A percentile compares a stretch with the other conserved stretches of the same genome.
These are phyloP conservation scores for Dothistroma septosporum DNA, from an alignment of 2,329 filamentous ascomycete genomes.

Conservation along the genomic window DNA sequence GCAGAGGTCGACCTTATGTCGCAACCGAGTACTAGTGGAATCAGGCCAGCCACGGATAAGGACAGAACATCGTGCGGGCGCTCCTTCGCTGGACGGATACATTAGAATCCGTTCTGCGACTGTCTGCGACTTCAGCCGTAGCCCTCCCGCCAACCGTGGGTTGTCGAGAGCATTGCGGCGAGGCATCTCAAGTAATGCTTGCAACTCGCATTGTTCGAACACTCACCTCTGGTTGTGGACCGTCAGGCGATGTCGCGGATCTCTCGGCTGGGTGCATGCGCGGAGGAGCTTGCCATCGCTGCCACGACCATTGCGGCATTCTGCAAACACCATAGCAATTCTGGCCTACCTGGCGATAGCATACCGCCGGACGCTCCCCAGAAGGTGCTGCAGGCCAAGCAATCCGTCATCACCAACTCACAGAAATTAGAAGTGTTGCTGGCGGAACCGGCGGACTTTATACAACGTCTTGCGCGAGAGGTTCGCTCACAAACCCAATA, in stretches of 20 bases:
- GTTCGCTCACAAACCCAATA: background rate
- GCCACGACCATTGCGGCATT: background rate
- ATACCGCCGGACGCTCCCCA: background rate
- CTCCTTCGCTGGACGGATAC: background rate
- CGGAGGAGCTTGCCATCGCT: background rate
- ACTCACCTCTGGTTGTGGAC: background rate
- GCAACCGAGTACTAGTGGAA: background rate
- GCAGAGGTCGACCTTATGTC: background rate
- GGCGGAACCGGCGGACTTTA: background rate
- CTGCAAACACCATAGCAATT: background rate
- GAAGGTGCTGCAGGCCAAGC: background rate
- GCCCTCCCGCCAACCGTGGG: background rate
- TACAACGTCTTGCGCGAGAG: background rate
- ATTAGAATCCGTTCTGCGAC: background rate
- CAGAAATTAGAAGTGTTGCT: background rate
- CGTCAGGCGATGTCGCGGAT: background rate
- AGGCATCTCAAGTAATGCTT: background rate
- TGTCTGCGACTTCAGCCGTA: background rate
- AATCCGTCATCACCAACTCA: background rate
- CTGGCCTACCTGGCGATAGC: background rate
- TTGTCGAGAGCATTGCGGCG: background rate
- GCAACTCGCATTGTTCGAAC: background rate
- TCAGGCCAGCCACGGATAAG: background rate
- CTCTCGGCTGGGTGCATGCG: background rate
- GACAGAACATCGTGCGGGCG: background rate